A percentile compares a stretch with the other conserved stretches of the same genome.
Evolutionary conservation across 768 basidiomycete species (phyloP).

Genomic region (Royoungia palumana): DNA sequence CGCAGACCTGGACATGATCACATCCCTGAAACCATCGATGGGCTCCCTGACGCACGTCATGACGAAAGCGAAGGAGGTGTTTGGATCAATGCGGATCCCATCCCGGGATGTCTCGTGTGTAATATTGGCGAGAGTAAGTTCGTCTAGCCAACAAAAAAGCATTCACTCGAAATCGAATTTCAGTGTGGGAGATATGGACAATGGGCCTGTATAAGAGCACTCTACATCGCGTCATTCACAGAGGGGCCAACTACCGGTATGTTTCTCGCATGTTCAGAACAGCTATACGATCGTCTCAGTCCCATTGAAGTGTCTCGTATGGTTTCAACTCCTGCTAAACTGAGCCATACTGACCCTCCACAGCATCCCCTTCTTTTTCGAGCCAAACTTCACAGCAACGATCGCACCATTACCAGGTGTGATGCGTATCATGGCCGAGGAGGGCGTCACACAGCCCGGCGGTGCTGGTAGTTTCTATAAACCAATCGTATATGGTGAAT

Average conservation of each 20-base stretch:
- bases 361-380: slow-evolving; percentile 94
- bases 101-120: slow-evolving; percentile 80
- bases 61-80: slow-evolving; percentile 54
- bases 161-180: slow-evolving; percentile 1
- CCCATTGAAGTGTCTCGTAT: slow-evolving; percentile 61
- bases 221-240: slow-evolving; percentile 84
- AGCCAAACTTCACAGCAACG: slow-evolving; percentile 77
- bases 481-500: slow-evolving; percentile 73
- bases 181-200: slow-evolving; percentile 93
- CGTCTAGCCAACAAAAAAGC: not conserved
- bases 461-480: slow-evolving; percentile 32
- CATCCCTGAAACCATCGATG: slow-evolving; percentile 27
- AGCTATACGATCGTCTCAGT: slow-evolving; percentile 5
- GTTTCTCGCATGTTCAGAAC: slow-evolving; percentile 1
- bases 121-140: slow-evolving; percentile 87
- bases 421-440: slow-evolving; percentile 34
- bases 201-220: slow-evolving; percentile 85
- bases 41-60: slow-evolving; percentile 47
- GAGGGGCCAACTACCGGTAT: slow-evolving; percentile 62
- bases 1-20: slow-evolving; percentile 40
- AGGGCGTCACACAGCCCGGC: slow-evolving; percentile 15
- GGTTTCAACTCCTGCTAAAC: slow-evolving; percentile 21
- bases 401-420: slow-evolving; percentile 66
- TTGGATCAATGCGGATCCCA: slow-evolving; percentile 86
- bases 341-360: slow-evolving; percentile 1